phyloP scores from a whole-genome alignment of 1,284 basidiomycete species.

The Ustilago crameri region DNA sequence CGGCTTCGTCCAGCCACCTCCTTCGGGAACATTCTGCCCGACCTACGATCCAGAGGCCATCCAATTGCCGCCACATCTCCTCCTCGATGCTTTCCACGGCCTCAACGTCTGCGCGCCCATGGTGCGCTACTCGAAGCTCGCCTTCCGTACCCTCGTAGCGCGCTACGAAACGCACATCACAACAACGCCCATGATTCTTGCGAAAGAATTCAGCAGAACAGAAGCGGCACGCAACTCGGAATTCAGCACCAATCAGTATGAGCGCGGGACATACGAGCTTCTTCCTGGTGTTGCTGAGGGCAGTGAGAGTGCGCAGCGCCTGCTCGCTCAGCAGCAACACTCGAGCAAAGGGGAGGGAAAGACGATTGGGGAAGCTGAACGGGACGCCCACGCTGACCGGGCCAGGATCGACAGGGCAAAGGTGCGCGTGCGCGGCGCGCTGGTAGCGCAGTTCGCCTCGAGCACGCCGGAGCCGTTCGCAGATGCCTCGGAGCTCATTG shows the following conservation, averaged over 20 bases:
- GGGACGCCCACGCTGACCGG: constrained; percentile 12
- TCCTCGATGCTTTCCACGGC: constrained; percentile 50
- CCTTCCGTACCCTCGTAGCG: constrained; percentile 73
- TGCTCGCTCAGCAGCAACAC: neutral
- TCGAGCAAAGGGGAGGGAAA: neutral
- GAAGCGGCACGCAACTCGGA: constrained; percentile 72
- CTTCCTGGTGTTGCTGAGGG: constrained; percentile 50
- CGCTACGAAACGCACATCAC: constrained; percentile 74
- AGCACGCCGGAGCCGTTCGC: constrained; percentile 71
- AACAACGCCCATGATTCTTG: constrained; percentile 75
- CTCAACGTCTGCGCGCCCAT: constrained; percentile 70
- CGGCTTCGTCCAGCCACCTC: neutral
- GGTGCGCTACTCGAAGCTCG: constrained; percentile 74
- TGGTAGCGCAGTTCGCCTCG: constrained; percentile 74
- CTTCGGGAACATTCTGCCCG: neutral
- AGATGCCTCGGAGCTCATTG: constrained; percentile 73
- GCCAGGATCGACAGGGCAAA: constrained; percentile 24
- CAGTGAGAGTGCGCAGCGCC: constrained; percentile 18
- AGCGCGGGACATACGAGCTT: constrained; percentile 73
- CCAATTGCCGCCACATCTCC: constrained; percentile 45
- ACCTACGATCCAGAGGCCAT: constrained; percentile 33
- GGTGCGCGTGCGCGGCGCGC: constrained; percentile 70
- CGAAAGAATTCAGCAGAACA: constrained; percentile 73
- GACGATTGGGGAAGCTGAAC: constrained; percentile 18
- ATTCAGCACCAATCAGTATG: constrained; percentile 71